A percentile compares a stretch with the other conserved stretches of the same genome.
Conservation (phyloP, 371 early-diverging fungal species). For the Saksenaea vasiformis region DNA sequence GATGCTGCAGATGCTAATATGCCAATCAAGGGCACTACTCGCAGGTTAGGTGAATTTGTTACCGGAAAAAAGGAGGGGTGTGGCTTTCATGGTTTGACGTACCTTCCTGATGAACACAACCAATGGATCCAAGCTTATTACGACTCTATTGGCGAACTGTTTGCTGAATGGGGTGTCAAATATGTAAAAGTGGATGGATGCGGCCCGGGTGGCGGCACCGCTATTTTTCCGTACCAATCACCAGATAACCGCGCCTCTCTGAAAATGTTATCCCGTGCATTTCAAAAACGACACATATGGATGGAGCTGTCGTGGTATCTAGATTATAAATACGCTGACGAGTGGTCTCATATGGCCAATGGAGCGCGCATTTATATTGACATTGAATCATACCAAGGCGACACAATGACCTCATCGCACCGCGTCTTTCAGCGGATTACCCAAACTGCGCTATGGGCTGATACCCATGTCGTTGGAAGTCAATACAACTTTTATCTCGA, state of each 20-base stretch:
- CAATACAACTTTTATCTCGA: slow-evolving; percentile 30
- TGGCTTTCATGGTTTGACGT: slow-evolving; percentile 32
- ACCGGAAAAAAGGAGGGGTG: slow-evolving; percentile 21
- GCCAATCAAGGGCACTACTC: slow-evolving; percentile 17
- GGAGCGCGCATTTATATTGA: slow-evolving; percentile 34
- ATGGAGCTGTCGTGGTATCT: slow-evolving; percentile 37
- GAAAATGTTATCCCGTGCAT: slow-evolving; percentile 21
- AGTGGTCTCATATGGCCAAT: slow-evolving; percentile 26
- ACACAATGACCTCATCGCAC: slow-evolving; percentile 28
- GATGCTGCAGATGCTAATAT: slow-evolving; percentile 25
- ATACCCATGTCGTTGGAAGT: slow-evolving; percentile 15
- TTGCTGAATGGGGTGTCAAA: slow-evolving; percentile 29
- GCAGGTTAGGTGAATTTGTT: slow-evolving; percentile 20
- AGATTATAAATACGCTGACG: slow-evolving; percentile 25
- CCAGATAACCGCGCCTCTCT: slow-evolving; percentile 30
- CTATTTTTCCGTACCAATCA: slow-evolving; percentile 23
- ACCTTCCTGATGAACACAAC: slow-evolving; percentile 26
- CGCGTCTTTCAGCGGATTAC: slow-evolving; percentile 32
- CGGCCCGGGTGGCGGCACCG: slow-evolving; percentile 33
- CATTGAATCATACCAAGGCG: slow-evolving; percentile 34
- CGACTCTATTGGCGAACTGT: slow-evolving; percentile 35
- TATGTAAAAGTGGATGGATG: slow-evolving; percentile 41
- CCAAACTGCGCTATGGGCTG: slow-evolving; percentile 26
- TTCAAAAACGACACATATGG: slow-evolving; percentile 29
- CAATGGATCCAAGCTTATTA: slow-evolving; percentile 25